Conservation (phyloP, 345 rosid species). For the Camelina sativa region DNA sequence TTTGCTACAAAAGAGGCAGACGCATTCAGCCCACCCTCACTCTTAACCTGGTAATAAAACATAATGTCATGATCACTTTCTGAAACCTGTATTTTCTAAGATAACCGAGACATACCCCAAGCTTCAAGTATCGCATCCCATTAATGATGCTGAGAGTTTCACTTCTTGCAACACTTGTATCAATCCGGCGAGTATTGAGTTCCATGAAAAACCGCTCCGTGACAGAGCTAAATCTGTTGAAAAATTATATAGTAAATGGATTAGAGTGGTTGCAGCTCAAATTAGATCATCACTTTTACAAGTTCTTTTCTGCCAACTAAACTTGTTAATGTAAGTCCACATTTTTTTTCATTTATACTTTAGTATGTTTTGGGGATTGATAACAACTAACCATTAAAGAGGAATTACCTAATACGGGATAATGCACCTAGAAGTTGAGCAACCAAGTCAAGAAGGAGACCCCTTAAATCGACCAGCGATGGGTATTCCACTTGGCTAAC, state of each 20-base stretch:
- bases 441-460: slow-evolving; percentile 95
- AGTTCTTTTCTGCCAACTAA: slow-evolving; percentile 21
- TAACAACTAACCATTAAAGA: slow-evolving; percentile 22
- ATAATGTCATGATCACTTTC: slow-evolving; percentile 40
- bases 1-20: slow-evolving; percentile 98
- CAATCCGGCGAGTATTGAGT: slow-evolving; percentile 85
- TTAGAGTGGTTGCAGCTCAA: slow-evolving; percentile 29
- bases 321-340: slow-evolving; percentile 22
- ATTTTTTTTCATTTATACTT: slow-evolving; percentile 7
- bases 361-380: slow-evolving; percentile 2
- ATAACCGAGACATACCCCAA: slow-evolving; percentile 72
- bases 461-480: slow-evolving; percentile 94
- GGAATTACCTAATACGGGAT: slow-evolving; percentile 86
- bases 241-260: slow-evolving; percentile 31
- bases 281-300: slow-evolving; percentile 13
- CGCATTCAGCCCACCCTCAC: slow-evolving; percentile 97
- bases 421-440: slow-evolving; percentile 98
- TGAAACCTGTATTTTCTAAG: slow-evolving; percentile 24
- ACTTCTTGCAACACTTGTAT: slow-evolving; percentile 82
- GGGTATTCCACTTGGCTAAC: slow-evolving; percentile 99
- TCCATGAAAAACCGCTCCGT: slow-evolving; percentile 98
- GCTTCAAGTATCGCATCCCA: slow-evolving; percentile 98
- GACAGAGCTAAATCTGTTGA: slow-evolving; percentile 87
- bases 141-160: slow-evolving; percentile 93
- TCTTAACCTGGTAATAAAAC: slow-evolving; percentile 70